Evolutionary conservation across 2,329 filamentous ascomycete genomes (phyloP).

Genomic region (Calonectria honghensis): DNA sequence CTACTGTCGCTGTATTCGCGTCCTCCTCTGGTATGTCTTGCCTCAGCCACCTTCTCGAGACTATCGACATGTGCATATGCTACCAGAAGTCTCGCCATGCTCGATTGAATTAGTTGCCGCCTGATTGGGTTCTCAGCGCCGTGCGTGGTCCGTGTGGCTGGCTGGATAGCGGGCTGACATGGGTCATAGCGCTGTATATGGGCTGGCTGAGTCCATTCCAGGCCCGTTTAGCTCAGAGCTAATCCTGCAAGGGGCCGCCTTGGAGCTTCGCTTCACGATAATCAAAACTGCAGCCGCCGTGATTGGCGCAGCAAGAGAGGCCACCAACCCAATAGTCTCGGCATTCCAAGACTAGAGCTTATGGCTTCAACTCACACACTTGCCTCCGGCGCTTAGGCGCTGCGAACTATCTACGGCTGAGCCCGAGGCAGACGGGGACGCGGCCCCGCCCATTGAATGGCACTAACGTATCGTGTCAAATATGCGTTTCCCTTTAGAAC

Average conservation of each 20-base stretch:
- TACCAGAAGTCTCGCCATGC: neutral
- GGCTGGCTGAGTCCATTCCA: neutral
- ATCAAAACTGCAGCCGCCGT: neutral
- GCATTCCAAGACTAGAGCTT: neutral
- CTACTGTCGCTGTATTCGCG: neutral
- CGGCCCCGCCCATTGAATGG: neutral
- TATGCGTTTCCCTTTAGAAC: neutral
- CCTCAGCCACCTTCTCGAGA: neutral
- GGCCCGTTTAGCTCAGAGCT: neutral
- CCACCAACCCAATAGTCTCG: neutral
- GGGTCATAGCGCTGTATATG: neutral
- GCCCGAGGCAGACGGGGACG: neutral
- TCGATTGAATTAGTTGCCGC: neutral
- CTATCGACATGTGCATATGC: neutral
- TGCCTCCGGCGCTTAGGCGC: neutral
- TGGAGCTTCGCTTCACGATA: neutral
- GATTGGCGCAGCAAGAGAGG: neutral
- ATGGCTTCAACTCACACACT: neutral
- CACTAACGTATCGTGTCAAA: neutral
- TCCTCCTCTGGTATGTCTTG: neutral
- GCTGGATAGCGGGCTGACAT: neutral
- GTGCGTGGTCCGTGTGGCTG: neutral
- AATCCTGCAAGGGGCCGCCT: neutral
- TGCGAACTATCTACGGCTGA: neutral
- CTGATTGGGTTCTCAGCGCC: neutral